Conservation (phyloP, 345 rosid genomes). For the Orychophragmus violaceus region DNA sequence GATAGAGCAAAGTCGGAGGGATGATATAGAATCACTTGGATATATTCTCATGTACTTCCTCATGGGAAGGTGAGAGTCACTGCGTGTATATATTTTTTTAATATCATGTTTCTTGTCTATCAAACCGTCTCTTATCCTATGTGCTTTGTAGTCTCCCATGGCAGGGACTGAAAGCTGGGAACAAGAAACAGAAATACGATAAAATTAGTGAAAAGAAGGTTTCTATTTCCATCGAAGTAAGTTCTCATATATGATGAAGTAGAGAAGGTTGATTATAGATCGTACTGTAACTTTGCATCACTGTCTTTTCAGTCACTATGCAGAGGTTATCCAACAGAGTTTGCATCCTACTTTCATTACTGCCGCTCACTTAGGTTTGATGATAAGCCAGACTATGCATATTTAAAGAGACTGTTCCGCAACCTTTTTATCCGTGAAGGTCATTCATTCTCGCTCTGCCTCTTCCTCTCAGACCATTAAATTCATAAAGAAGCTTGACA, state of each 20-base stretch:
- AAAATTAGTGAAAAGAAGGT: slow-evolving; percentile 97
- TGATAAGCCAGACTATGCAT: slow-evolving; percentile 95
- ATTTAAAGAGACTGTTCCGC: slow-evolving; percentile 88
- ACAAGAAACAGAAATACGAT: slow-evolving; percentile 94
- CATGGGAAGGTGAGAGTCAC: slow-evolving; percentile 74
- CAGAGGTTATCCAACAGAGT: slow-evolving; percentile 92
- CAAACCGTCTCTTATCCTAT: not conserved
- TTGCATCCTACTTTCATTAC: slow-evolving; percentile 92
- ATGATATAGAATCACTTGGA: slow-evolving; percentile 98
- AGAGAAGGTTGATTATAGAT: not conserved
- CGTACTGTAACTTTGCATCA: slow-evolving; percentile 16
- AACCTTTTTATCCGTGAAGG: slow-evolving; percentile 96
- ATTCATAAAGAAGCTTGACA: not conserved
- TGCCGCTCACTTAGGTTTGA: slow-evolving; percentile 91
- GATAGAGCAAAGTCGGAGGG: slow-evolving; percentile 98
- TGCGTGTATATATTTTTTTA: not conserved
- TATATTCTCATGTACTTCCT: slow-evolving; percentile 92
- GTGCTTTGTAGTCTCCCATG: slow-evolving; percentile 71
- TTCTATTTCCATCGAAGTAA: slow-evolving; percentile 67
- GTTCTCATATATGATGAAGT: not conserved
- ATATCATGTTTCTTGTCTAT: not conserved
- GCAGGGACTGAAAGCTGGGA: slow-evolving; percentile 98
- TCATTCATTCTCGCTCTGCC: slow-evolving; percentile 12
- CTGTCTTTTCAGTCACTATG: slow-evolving; percentile 60
- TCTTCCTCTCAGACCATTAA: not conserved